A percentile compares a stretch with the other conserved stretches of the same genome.
Evolutionary conservation across 768 basidiomycete genomes (phyloP).

Genomic region (Leccinum broughii): DNA sequence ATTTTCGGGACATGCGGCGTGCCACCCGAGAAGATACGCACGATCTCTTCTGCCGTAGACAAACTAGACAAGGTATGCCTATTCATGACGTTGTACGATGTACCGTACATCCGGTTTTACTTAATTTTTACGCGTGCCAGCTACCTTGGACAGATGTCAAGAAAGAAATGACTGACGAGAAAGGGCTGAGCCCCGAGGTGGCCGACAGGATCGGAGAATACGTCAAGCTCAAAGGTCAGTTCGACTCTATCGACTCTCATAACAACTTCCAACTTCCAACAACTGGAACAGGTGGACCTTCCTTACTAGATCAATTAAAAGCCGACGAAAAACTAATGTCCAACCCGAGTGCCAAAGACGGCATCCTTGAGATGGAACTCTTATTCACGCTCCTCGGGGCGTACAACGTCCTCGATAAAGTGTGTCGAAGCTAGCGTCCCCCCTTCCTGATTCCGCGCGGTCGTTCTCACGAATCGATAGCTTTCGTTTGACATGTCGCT

Average conservation of each 20-base stretch:
- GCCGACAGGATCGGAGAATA: constrained; percentile 98
- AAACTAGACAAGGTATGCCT: constrained; percentile 89
- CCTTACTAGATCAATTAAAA: constrained; percentile 70
- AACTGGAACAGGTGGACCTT: constrained; percentile 60
- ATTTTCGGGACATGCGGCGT: constrained; percentile 98
- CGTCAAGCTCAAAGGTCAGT: constrained; percentile 82
- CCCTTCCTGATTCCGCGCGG: not conserved
- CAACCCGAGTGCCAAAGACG: constrained; percentile 76
- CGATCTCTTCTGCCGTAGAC: constrained; percentile 96
- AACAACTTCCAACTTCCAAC: not conserved
- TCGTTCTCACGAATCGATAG: constrained; percentile 38
- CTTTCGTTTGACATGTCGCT: constrained; percentile 96
- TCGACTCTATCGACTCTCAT: not conserved
- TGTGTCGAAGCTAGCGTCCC: constrained; percentile 30
- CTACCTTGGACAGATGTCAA: constrained; percentile 89
- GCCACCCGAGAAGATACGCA: constrained; percentile 81
- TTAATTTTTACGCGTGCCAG: constrained; percentile 35
- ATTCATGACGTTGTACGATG: not conserved
- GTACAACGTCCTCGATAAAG: constrained; percentile 78
- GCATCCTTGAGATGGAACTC: constrained; percentile 82
- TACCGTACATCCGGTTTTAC: not conserved
- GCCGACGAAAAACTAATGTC: constrained; percentile 62
- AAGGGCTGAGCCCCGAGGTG: constrained; percentile 74
- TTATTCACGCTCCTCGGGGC: constrained; percentile 82
- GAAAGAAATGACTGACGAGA: constrained; percentile 96